phyloP scores from a whole-genome alignment of 108 stramenopile genomes.

The Stephanodiscus triporus region DNA sequence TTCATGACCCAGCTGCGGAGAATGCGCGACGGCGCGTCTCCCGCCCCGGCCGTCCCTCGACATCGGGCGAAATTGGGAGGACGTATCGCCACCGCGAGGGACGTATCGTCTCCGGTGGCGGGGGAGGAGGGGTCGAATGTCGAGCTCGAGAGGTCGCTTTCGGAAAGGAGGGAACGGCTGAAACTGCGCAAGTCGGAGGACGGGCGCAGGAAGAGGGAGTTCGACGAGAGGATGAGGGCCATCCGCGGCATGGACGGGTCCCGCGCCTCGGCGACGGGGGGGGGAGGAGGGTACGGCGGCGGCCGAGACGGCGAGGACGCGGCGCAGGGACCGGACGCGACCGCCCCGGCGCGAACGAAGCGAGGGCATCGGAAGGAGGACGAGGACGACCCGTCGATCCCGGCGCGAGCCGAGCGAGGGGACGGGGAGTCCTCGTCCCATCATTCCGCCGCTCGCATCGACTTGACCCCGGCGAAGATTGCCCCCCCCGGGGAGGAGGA shows the following conservation, averaged over 20 bases:
- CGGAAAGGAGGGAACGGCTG: slow-evolving; percentile 32
- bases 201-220: slow-evolving; percentile 27
- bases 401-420: neutral
- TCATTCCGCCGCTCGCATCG: too few species aligned
- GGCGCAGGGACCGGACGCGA: neutral
- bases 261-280: slow-evolving; percentile 12
- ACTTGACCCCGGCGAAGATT: too few species aligned
- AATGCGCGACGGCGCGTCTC: too few species aligned
- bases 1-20: slow-evolving; percentile 33
- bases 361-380: neutral
- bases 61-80: too few species aligned
- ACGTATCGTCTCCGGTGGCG: too few species aligned
- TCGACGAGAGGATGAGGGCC: slow-evolving; percentile 25
- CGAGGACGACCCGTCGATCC: neutral
- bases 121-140: slow-evolving; percentile 7
- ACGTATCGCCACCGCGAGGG: slow-evolving; percentile 3
- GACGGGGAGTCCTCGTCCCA: too few species aligned
- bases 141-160: slow-evolving; percentile 17
- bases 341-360: neutral
- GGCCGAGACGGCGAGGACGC: neutral
- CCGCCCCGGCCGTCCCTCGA: too few species aligned
- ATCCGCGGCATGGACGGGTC: too few species aligned
- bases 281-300: neutral
- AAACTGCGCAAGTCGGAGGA: slow-evolving; percentile 29
- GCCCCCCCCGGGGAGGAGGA: too few species aligned